Evolutionary conservation across 75 land plant species (phyloP).

Genomic region (Pinus albicaulis): DNA sequence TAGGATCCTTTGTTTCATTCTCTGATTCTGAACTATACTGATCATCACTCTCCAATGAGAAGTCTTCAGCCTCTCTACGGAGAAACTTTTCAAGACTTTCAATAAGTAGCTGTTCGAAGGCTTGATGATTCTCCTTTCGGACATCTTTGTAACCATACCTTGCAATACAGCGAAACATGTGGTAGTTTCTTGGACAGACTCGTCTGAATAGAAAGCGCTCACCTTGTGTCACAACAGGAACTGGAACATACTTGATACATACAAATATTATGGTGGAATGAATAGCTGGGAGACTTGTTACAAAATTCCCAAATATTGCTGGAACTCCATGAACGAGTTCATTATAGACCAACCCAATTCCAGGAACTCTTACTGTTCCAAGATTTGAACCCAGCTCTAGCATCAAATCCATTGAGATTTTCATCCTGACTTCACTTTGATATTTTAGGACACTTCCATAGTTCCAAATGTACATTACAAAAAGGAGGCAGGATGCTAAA

Average conservation of each 20-base stretch:
- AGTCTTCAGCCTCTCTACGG: conserved; percentile 78
- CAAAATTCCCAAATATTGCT: conserved; percentile 93
- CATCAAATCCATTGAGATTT: conserved; percentile 87
- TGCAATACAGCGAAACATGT: conserved; percentile 93
- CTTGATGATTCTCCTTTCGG: conserved; percentile 81
- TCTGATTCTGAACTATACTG: conserved; percentile 44
- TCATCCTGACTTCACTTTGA: conserved; percentile 90
- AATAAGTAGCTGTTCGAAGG: conserved; percentile 87
- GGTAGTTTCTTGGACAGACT: conserved; percentile 83
- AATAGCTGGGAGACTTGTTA: conserved; percentile 93
- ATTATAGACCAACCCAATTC: conserved; percentile 91
- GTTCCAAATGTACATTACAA: conserved; percentile 92
- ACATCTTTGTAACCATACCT: conserved; percentile 98
- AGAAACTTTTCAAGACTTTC: conserved; percentile 86
- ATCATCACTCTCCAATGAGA: conserved; percentile 71
- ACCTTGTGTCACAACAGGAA: conserved; percentile 78
- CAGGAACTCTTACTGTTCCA: conserved; percentile 93
- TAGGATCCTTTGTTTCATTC: conserved; percentile 26
- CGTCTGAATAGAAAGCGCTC: conserved; percentile 90
- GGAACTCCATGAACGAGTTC: conserved; percentile 93
- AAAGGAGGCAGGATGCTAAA: conserved; percentile 58
- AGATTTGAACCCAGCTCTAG: conserved; percentile 73
- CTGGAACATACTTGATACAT: conserved; percentile 73
- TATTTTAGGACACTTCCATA: conserved; percentile 95
- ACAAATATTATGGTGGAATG: conserved; percentile 96